A percentile compares a stretch with the other conserved stretches of the same genome.
Conservation (phyloP, 2,329 filamentous ascomycete species). For the Epichloe sylvatica region DNA sequence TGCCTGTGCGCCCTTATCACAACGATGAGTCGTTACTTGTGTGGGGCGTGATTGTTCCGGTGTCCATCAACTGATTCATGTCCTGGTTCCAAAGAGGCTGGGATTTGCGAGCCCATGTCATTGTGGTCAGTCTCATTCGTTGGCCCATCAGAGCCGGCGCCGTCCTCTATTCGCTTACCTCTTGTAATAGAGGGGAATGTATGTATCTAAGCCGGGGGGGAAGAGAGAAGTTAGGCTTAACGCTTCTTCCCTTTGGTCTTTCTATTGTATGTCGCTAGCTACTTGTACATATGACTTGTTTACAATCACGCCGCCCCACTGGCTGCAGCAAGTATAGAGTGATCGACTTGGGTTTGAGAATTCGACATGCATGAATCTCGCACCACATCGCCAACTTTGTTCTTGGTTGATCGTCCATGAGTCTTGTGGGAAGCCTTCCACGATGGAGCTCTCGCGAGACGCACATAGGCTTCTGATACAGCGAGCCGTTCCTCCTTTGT, state of each 20-base stretch:
- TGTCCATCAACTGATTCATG: too few species aligned
- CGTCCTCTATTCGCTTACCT: too few species aligned
- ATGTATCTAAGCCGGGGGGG: too few species aligned
- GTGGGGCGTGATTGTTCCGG: too few species aligned
- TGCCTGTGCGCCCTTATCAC: too few species aligned
- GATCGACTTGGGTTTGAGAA: not conserved
- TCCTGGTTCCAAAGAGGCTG: too few species aligned
- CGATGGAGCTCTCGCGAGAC: slow-evolving; percentile 2
- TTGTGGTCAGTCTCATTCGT: not conserved
- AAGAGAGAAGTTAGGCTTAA: too few species aligned
- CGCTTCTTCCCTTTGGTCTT: not conserved
- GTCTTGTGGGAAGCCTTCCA: not conserved
- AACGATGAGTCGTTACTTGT: too few species aligned
- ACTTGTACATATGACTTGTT: not conserved
- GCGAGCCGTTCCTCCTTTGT: slow-evolving; percentile 7
- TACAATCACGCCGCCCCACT: not conserved
- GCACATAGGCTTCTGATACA: slow-evolving; percentile 11
- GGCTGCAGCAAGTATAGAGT: not conserved
- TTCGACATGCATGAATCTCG: not conserved
- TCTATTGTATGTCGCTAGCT: not conserved
- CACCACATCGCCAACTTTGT: not conserved
- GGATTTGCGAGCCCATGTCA: not conserved
- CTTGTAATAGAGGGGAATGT: too few species aligned
- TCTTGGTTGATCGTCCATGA: not conserved
- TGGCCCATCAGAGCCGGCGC: not conserved